These are phyloP conservation scores for Lippia alba DNA, from an alignment of 305 asterid genomes.

Conservation along the genomic window DNA sequence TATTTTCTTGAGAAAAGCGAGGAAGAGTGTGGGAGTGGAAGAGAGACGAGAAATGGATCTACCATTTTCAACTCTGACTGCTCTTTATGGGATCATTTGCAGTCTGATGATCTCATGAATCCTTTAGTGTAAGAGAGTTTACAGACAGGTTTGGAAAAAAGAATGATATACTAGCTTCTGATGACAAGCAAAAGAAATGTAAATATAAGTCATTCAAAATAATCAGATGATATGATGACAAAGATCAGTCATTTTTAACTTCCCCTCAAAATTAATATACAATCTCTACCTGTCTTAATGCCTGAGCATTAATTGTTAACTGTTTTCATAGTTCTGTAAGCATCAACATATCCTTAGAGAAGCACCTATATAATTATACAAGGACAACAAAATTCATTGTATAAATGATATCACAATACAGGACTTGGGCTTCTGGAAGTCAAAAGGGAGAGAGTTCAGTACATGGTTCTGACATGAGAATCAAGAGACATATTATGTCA, in stretches of 20 bases:
- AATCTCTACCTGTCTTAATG: no score
- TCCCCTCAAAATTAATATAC: no score
- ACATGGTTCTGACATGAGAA: conserved; percentile 1
- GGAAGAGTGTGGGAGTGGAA: conserved; percentile 53
- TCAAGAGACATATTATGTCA: neutral
- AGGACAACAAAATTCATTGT: neutral
- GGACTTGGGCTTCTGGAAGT: conserved; percentile 1
- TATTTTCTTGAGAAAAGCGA: conserved; percentile 51
- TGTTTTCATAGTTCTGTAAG: no score
- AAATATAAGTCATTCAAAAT: conserved; percentile 23
- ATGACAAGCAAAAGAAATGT: conserved; percentile 6
- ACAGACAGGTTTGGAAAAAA: neutral
- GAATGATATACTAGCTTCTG: neutral
- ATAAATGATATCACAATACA: neutral
- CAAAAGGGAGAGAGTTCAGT: neutral
- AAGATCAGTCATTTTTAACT: neutral
- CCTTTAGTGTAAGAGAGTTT: conserved; percentile 28
- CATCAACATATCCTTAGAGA: neutral
- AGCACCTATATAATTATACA: conserved; percentile 2
- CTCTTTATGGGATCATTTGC: conserved; percentile 80
- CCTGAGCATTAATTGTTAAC: no score
- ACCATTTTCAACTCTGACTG: conserved; percentile 68
- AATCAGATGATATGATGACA: neutral
- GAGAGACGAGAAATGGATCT: conserved; percentile 49
- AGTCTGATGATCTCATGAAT: conserved; percentile 61